Percentiles rank a stretch among this genome's conserved stretches.
These are phyloP conservation scores for Plasmodium knowlesi DNA, from an alignment of 169 alveolate genomes.

Conservation along the genomic window DNA sequence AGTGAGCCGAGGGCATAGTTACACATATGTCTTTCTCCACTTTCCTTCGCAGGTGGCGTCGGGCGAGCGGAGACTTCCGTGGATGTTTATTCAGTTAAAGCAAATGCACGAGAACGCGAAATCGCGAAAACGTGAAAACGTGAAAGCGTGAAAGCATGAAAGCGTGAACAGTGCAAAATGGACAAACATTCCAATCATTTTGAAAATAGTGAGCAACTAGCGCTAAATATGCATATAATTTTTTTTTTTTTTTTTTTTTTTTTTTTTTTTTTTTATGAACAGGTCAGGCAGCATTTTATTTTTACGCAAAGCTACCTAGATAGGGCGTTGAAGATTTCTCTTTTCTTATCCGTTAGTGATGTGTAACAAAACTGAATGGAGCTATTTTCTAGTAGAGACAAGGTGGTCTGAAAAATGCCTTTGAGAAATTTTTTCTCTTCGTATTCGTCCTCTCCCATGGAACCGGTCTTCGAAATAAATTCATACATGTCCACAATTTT, in stretches of 20 bases:
- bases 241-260: background rate
- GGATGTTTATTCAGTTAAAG: constrained; percentile 71
- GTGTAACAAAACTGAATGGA: constrained; percentile 49
- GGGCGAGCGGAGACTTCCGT: constrained; percentile 23
- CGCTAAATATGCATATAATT: background rate
- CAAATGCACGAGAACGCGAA: background rate
- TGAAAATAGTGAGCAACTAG: background rate
- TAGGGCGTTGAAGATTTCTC: constrained; percentile 35
- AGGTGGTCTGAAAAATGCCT: constrained; percentile 20
- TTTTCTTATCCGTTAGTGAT: constrained; percentile 24
- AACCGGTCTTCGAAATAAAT: background rate
- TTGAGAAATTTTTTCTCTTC: constrained; percentile 47
- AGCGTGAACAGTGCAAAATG: background rate
- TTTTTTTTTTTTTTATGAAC: constrained; percentile 39
- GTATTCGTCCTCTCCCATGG: constrained; percentile 31
- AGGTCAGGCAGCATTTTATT: constrained; percentile 65
- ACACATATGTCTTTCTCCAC: background rate
- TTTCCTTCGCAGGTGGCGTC: constrained; percentile 2
- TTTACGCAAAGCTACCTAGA: constrained; percentile 21
- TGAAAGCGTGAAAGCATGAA: background rate
- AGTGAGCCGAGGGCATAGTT: background rate
- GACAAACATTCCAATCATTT: background rate
- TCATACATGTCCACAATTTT: constrained; percentile 57
- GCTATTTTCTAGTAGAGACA: constrained; percentile 19
- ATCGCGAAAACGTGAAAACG: no score